phyloP scores from a whole-genome alignment of 75 land plant genomes.

The Sequoiadendron giganteum region DNA sequence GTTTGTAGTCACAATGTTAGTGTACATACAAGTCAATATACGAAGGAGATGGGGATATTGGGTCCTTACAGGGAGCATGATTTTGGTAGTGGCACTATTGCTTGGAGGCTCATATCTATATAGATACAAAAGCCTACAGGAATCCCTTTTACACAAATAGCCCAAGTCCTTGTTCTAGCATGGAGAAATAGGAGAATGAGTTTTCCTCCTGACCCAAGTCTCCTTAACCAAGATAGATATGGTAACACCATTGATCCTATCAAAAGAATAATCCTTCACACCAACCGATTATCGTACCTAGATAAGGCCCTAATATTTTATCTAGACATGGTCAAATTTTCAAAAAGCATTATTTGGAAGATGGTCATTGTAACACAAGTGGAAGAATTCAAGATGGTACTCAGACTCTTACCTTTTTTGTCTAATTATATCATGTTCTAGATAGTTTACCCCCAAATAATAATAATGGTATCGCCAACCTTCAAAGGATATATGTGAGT shows the following conservation, averaged over 20 bases:
- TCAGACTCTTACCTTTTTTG: constrained; percentile 63
- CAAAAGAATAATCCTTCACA: constrained; percentile 38
- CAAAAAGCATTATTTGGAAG: constrained; percentile 24
- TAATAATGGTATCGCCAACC: constrained; percentile 14
- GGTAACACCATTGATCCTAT: constrained; percentile 17
- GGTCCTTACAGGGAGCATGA: constrained; percentile 78
- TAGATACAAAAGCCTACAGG: constrained; percentile 74
- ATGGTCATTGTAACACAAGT: constrained; percentile 61
- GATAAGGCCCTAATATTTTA: constrained; percentile 70
- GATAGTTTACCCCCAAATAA: constrained; percentile 83
- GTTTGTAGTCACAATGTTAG: constrained; percentile 81
- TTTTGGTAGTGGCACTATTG: constrained; percentile 50
- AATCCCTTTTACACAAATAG: constrained; percentile 82
- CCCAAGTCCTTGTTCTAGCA: constrained; percentile 65
- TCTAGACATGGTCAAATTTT: constrained; percentile 9
- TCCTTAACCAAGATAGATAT: constrained; percentile 43
- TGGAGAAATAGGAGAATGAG: constrained; percentile 54
- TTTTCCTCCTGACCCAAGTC: constrained; percentile 39
- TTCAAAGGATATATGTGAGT: too few species aligned
- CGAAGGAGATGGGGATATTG: constrained; percentile 88
- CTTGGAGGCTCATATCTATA: constrained; percentile 51
- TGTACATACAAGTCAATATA: constrained; percentile 82
- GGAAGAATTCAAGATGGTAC: constrained; percentile 74
- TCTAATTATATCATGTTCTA: constrained; percentile 74
- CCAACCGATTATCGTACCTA: constrained; percentile 58